Evolutionary conservation across 257 asterid species (phyloP), one percentile per base, ranked within the genome.

Genomic region (Rehmannia glutinosa): DNA sequence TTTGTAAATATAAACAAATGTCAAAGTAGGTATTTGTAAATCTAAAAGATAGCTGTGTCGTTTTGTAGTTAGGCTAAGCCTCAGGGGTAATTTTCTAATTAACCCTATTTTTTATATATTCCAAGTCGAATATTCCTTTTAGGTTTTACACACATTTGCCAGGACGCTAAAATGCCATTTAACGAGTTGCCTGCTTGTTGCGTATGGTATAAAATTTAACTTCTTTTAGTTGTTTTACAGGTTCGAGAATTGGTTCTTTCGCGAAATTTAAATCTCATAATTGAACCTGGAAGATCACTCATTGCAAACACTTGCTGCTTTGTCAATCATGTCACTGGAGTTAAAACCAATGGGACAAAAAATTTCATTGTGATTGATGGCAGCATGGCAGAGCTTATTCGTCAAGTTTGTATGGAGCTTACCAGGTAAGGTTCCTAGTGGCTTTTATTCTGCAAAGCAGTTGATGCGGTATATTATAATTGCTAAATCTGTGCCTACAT

Each of bases 281-380:
- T 93, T 36, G 97, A 93, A 77, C 98, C 98, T 17, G 98, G 97
- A 55, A 76, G 98, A 77, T 93, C 98, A 16, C 80, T 93, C 17
- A 88, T 93, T 79, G 98, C 97, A 17, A 93, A 93, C 80, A 90
- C 98, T 45, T 90, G 97, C 77, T 93, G 98, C 83, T 82, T 93
- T 16, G 91, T 90, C 52, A 93, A 90, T 49, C 93, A 88, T 49
- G 95, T 93, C 17, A 93, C 96, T 41, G 98, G 98, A 66, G 97
- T 93, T 27, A 93, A 93, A 75, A 90, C 97, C 45, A 93, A 93
- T 9, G 98, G 98, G 32, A 86, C 94, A 0, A 93, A 93, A 68
- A 88, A 90, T 45, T 93, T 90, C 69, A 65, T 93, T 12, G 98
- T 93, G 75, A 81, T 93, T 66, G 98, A 93, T 81, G 98, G 98